A percentile compares a stretch with the other conserved stretches of the same genome.
Conservation (phyloP, 129 eudicot genomes). For the Erigeron canadensis region DNA sequence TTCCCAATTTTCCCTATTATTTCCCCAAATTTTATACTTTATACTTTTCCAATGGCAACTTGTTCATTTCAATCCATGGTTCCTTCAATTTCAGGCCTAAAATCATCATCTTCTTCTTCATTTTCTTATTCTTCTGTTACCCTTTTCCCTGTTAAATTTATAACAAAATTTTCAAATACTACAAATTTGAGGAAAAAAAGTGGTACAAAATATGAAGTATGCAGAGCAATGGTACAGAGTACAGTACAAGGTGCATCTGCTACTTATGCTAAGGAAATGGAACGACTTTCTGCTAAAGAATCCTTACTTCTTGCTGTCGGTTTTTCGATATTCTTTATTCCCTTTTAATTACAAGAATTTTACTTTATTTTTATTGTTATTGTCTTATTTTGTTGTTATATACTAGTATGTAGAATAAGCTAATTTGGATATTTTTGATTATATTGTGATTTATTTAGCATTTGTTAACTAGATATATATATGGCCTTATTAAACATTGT, state of each 20-base stretch:
- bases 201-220: slow-evolving; percentile 30
- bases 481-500: too few relatives aligned
- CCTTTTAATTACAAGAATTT: not conserved
- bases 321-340: slow-evolving; percentile 7
- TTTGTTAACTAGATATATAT: too few relatives aligned
- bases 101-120: slow-evolving; percentile 18
- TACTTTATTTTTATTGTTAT: slow-evolving; percentile 7
- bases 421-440: too few relatives aligned
- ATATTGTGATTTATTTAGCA: too few relatives aligned
- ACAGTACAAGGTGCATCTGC: slow-evolving; percentile 72
- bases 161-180: slow-evolving; percentile 8
- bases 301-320: slow-evolving; percentile 90
- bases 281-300: slow-evolving; percentile 81
- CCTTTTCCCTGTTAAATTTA: slow-evolving; percentile 28
- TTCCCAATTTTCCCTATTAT: not conserved
- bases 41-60: slow-evolving; percentile 25
- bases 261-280: slow-evolving; percentile 84
- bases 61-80: slow-evolving; percentile 37
- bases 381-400: not conserved
- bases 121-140: slow-evolving; percentile 30
- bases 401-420: too few relatives aligned
- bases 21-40: not conserved
- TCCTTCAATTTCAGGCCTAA: slow-evolving; percentile 32
- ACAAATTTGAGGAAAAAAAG: slow-evolving; percentile 9
- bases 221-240: slow-evolving; percentile 65